Base-by-base conservation (phyloP, 495 filamentous ascomycete species). In the Aspergillus bertholletiae region DNA sequence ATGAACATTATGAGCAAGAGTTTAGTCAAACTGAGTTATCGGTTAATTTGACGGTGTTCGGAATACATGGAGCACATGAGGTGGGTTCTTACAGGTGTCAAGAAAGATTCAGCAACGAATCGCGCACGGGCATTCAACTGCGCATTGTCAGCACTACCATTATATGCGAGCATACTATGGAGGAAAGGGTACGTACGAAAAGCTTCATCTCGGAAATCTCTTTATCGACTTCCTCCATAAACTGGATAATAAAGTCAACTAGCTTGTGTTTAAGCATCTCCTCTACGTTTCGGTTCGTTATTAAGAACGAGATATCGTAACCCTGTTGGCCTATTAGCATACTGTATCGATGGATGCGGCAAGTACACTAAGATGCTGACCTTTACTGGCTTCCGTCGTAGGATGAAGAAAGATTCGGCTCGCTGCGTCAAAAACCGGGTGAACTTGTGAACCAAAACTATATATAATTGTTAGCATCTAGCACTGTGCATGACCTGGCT, bases 131-230 rank as follows among this genome's bases (percentile, higher is more conserved):
- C 92, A 73, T 99, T 97, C 69, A 99, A 77, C 93, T 97, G 61
- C 18, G 49, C 15, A 17, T 15, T 11, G 43, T 76, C 55, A 70
- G 61, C 37, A 59, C 41, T 46, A 54, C 20, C 18, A 5, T 41
- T 13, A n/a, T 26, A 18, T 7, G 52, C 68, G 67, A 39, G 69
- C 11, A 37, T 37, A n/a, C 26, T 4, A 28, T 8, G 20, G 22
- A 7, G 2, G n/a, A 32, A 58, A 15, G 15, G 9, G 11, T 20
- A 80, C 90, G 47, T 84, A 97, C 93, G 73, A 97, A 99, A 57
- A 99, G 84, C 83, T 99, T 99, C 94, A 97, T 97, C 73, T 97
- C 95, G 1, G 93, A 97, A 49, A 97, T 97, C 72, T 99, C 95
- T 77, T 97, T 97, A 66, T 97, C 94, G 26, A 97, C 94, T 65